phyloP scores from a whole-genome alignment of 2,329 filamentous ascomycete genomes.

The Colletotrichum endophyticum region DNA sequence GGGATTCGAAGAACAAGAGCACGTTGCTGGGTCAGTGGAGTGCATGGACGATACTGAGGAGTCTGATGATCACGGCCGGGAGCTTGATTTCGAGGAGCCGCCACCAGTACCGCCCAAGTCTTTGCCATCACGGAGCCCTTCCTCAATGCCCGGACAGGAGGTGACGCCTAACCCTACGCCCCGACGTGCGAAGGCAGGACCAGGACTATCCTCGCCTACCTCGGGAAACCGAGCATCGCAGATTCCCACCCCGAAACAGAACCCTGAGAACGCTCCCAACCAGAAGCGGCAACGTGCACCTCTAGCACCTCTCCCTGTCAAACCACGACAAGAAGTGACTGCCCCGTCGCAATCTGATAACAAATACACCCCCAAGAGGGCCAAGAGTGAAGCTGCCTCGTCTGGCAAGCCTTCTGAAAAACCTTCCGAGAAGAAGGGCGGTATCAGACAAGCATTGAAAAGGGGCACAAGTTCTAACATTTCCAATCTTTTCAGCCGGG shows the following conservation, averaged over 20 bases:
- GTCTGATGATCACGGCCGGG: not conserved
- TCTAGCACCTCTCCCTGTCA: slow-evolving; percentile 23
- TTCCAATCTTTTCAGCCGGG: slow-evolving; percentile 54
- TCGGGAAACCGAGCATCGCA: slow-evolving; percentile 20
- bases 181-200: not conserved
- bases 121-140: not conserved
- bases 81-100: not conserved
- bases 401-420: slow-evolving; percentile 26
- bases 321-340: slow-evolving; percentile 20
- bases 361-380: slow-evolving; percentile 32
- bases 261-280: slow-evolving; percentile 44
- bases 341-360: slow-evolving; percentile 27
- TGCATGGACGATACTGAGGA: slow-evolving; percentile 26
- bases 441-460: slow-evolving; percentile 57
- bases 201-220: not conserved
- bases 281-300: slow-evolving; percentile 52
- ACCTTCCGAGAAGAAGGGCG: slow-evolving; percentile 46
- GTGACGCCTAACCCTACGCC: not conserved
- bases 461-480: slow-evolving; percentile 52
- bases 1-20: slow-evolving; percentile 33
- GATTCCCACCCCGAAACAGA: slow-evolving; percentile 25
- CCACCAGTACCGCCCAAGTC: slow-evolving; percentile 24
- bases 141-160: not conserved
- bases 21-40: slow-evolving; percentile 29
- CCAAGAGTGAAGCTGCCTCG: slow-evolving; percentile 27